A percentile compares a stretch with the other conserved stretches of the same genome.
These are phyloP conservation scores for Epichloe bromicola DNA, from an alignment of 2,329 filamentous ascomycete species.

Conservation along the genomic window DNA sequence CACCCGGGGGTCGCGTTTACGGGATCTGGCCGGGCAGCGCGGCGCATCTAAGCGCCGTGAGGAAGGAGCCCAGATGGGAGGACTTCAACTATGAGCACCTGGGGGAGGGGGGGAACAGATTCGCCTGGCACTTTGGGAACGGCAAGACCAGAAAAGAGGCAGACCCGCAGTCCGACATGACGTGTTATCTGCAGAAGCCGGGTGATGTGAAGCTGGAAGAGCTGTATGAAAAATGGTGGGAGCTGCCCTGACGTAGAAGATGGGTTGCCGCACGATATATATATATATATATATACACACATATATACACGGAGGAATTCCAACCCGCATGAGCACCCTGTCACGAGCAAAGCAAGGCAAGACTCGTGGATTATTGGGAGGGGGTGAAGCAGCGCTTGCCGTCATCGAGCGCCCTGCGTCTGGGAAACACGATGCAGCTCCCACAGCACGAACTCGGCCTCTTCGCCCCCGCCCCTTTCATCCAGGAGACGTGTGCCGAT, in stretches of 20 bases:
- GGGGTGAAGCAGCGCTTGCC: no score
- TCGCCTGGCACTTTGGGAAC: slow-evolving; percentile 53
- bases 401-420: no score
- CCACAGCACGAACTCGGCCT: background rate
- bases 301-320: no score
- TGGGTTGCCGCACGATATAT: no score
- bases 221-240: slow-evolving; percentile 57
- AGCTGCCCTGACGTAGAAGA: background rate
- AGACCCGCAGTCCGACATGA: slow-evolving; percentile 44
- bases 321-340: no score
- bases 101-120: slow-evolving; percentile 31
- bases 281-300: no score
- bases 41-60: slow-evolving; percentile 44
- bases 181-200: slow-evolving; percentile 45
- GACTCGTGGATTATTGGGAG: no score
- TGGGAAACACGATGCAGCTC: background rate
- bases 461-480: background rate
- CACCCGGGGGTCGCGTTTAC: slow-evolving; percentile 49
- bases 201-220: slow-evolving; percentile 45
- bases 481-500: background rate
- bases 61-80: slow-evolving; percentile 41
- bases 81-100: slow-evolving; percentile 40
- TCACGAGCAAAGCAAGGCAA: no score
- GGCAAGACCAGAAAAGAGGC: slow-evolving; percentile 50
- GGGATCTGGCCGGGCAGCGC: slow-evolving; percentile 60